A percentile compares a stretch with the other conserved stretches of the same genome.
Evolutionary conservation across 2,329 filamentous ascomycete species (phyloP).

Genomic region (Aspergillus terreus): DNA sequence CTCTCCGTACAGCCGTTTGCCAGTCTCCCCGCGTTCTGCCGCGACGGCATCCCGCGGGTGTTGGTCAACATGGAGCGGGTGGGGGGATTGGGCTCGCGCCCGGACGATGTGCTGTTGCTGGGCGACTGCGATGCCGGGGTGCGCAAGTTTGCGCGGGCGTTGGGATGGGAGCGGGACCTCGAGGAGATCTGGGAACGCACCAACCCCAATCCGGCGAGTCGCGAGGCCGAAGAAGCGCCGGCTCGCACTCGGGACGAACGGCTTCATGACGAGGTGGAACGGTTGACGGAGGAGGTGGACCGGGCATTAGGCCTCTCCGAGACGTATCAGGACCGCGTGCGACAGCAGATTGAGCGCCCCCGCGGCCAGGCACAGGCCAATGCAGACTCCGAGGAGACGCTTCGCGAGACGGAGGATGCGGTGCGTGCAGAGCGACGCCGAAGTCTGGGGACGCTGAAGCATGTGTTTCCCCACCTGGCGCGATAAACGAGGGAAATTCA

Average conservation of each 20-base stretch:
- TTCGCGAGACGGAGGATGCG: neutral
- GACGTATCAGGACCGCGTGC: slow-evolving; percentile 42
- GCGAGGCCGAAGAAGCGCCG: slow-evolving; percentile 37
- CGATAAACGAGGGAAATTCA: slow-evolving; percentile 7
- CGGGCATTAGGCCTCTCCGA: slow-evolving; percentile 49
- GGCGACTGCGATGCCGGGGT: slow-evolving; percentile 83
- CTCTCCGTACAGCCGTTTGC: slow-evolving; percentile 87
- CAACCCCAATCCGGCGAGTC: slow-evolving; percentile 58
- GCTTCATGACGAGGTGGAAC: slow-evolving; percentile 56
- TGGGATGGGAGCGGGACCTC: slow-evolving; percentile 84
- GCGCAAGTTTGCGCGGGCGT: slow-evolving; percentile 68
- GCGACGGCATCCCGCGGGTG: slow-evolving; percentile 65
- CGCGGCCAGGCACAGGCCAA: slow-evolving; percentile 1
- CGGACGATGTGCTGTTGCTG: slow-evolving; percentile 81
- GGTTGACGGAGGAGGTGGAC: slow-evolving; percentile 57
- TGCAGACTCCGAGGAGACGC: slow-evolving; percentile 2
- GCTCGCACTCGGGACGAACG: slow-evolving; percentile 51
- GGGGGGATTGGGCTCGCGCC: slow-evolving; percentile 68
- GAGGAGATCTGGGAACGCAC: slow-evolving; percentile 69
- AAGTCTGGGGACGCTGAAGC: slow-evolving; percentile 22
- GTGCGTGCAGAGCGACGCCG: neutral
- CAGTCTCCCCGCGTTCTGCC: slow-evolving; percentile 64
- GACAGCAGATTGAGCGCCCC: slow-evolving; percentile 25
- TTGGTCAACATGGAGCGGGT: slow-evolving; percentile 85
- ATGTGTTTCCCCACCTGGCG: slow-evolving; percentile 37